Evolutionary conservation across 2,329 filamentous ascomycete species (phyloP).

Genomic region (Ophiosphaerella narmari): DNA sequence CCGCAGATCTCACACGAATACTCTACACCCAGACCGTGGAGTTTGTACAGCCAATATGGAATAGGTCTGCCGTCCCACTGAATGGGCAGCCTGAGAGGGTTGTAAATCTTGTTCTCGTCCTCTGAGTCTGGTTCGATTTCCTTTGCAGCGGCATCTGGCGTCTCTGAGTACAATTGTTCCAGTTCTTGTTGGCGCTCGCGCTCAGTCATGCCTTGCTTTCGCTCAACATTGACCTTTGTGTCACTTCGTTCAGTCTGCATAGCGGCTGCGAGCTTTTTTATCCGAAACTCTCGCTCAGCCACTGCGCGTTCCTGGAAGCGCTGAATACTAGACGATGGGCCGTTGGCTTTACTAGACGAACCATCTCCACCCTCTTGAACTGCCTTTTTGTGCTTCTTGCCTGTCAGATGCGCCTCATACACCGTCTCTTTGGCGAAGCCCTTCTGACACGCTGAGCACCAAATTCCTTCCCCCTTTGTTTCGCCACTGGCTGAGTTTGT

Average conservation of each 20-base stretch:
- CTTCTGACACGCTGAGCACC: slow-evolving; percentile 91
- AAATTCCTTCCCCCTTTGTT: slow-evolving; percentile 69
- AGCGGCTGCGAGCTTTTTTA: slow-evolving; percentile 76
- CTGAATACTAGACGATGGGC: slow-evolving; percentile 24
- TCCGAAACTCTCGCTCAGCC: slow-evolving; percentile 83
- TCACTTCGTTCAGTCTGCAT: slow-evolving; percentile 89
- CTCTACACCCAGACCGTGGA: slow-evolving; percentile 93
- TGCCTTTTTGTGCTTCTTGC: slow-evolving; percentile 91
- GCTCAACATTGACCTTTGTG: slow-evolving; percentile 92
- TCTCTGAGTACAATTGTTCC: slow-evolving; percentile 77
- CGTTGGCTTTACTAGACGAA: slow-evolving; percentile 24
- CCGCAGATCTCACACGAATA: slow-evolving; percentile 96
- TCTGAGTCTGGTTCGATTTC: slow-evolving; percentile 67
- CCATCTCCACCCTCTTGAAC: slow-evolving; percentile 60
- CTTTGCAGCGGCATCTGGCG: slow-evolving; percentile 59
- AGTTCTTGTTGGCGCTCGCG: slow-evolving; percentile 92
- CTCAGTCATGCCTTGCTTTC: slow-evolving; percentile 96
- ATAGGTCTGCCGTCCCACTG: slow-evolving; percentile 99
- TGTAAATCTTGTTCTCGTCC: slow-evolving; percentile 85
- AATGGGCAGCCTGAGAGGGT: slow-evolving; percentile 91
- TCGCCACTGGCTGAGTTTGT: slow-evolving; percentile 54
- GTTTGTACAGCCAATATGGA: slow-evolving; percentile 97
- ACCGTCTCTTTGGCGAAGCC: slow-evolving; percentile 96
- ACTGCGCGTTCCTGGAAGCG: slow-evolving; percentile 83
- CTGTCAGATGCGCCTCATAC: slow-evolving; percentile 84